Base-by-base conservation (phyloP, 176 grass and related monocot species). In the Musa troglodytarum region DNA sequence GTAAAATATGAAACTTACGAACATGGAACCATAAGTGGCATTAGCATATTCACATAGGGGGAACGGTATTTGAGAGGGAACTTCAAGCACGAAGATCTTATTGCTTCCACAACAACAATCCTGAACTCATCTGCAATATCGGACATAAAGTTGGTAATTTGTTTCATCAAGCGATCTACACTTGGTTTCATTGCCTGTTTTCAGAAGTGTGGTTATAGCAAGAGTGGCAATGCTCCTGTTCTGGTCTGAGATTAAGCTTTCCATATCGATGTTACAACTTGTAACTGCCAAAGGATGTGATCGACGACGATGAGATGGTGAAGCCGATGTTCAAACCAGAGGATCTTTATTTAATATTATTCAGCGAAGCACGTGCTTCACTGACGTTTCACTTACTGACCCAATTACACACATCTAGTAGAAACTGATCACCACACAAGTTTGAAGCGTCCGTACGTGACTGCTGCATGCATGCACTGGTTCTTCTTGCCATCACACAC, bases 111-210 rank as follows among this genome's bases (percentile, higher is more conserved):
- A 50, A 99, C 95, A 74, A 99, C 95, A 53, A 99, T 89, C 84
- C 94, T 99, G 80, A 99, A 99, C 76, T 94, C 95, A 81, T 99
- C 95, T 1, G 95, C 95, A 53, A 99, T 99, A 66, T 99, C 95
- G 65, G 95, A 88, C 90, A 99, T 99, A 69, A 99, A 99, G 76
- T 91, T 99, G 26, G 88, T 99, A 81, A 99, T 99, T 75, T 99
- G 95, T 84, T 99, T 99, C 95, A 99, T 99, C 73, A 94, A 81
- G 54, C 95, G 90, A 78, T 99, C 90, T 79, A 99, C 95, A 56
- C 95, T 99, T 66, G 95, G 95, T 94, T 83, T 99, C 95, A 74
- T 99, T 98, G 86, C 95, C 95, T 4, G 95, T 80, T 98, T 98
- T 98, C 24, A 98, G 76, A 51, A 98, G 74, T 62, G 95, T 98